Conservation (phyloP, 208 protist genomes). For the Angomonas desouzai region DNA sequence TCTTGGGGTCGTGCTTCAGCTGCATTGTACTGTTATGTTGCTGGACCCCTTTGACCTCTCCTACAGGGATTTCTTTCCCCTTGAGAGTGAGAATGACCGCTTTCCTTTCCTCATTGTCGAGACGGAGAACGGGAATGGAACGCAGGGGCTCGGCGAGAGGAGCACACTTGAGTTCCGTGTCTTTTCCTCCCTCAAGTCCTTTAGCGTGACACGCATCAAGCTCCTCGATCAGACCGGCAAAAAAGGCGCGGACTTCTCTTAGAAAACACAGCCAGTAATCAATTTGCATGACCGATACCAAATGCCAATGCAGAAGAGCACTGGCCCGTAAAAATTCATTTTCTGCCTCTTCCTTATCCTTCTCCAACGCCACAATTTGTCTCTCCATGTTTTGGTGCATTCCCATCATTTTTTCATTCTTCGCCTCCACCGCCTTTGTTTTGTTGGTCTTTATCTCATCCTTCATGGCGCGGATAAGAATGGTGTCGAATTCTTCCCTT, state of each 20-base stretch:
- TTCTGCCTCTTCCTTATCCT: not conserved
- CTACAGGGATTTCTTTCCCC: too few relatives aligned
- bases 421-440: not conserved
- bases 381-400: constrained; percentile 1
- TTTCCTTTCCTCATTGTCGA: too few relatives aligned
- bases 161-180: too few relatives aligned
- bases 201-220: too few relatives aligned
- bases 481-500: not conserved
- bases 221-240: not conserved
- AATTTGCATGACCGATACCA: not conserved
- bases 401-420: not conserved
- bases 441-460: not conserved
- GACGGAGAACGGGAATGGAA: too few relatives aligned
- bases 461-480: not conserved
- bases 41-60: too few relatives aligned
- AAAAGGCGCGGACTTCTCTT: not conserved
- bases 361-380: not conserved
- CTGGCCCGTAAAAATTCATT: not conserved
- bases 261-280: not conserved
- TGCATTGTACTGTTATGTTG: too few relatives aligned
- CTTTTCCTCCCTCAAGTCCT: too few relatives aligned
- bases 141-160: too few relatives aligned
- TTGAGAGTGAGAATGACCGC: too few relatives aligned
- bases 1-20: too few relatives aligned
- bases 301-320: not conserved